Conservation (phyloP, 768 basidiomycete genomes). For the Coprinellus aureogranulatus region DNA sequence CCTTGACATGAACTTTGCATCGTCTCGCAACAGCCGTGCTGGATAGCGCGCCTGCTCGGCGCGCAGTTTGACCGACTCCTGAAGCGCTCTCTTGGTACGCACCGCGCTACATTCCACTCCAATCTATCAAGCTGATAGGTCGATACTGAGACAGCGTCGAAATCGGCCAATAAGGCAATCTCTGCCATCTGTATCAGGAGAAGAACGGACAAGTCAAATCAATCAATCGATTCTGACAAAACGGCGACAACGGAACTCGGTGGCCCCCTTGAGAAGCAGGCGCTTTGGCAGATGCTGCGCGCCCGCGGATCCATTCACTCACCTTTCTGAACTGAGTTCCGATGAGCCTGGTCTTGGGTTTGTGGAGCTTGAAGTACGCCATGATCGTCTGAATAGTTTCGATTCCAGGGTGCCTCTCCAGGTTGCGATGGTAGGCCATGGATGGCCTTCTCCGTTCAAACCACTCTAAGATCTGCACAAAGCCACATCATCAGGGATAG, state of each 20-base stretch:
- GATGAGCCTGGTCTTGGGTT: conserved; percentile 39
- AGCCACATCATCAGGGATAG: background rate
- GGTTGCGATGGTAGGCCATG: conserved; percentile 14
- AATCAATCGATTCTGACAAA: conserved; percentile 11
- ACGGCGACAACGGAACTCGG: background rate
- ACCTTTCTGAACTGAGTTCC: conserved; percentile 44
- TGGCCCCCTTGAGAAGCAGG: background rate
- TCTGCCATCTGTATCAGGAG: conserved; percentile 34
- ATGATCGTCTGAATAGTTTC: conserved; percentile 45
- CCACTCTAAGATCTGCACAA: conserved; percentile 38
- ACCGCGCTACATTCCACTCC: conserved; percentile 29
- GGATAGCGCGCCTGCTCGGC: conserved; percentile 42
- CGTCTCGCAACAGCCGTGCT: conserved; percentile 28
- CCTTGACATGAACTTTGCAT: conserved; percentile 30
- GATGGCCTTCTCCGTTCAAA: conserved; percentile 36
- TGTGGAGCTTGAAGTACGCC: conserved; percentile 40
- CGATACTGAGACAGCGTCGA: conserved; percentile 44
- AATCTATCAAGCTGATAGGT: conserved; percentile 37
- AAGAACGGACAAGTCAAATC: background rate
- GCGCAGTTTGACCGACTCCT: conserved; percentile 21
- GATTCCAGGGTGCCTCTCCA: conserved; percentile 40
- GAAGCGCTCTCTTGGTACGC: conserved; percentile 20
- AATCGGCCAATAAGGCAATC: conserved; percentile 37
- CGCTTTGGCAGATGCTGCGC: no score
- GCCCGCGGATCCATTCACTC: conserved; percentile 3